Evolutionary conservation across 768 basidiomycete species (phyloP).

Genomic region (Trametes maxima): DNA sequence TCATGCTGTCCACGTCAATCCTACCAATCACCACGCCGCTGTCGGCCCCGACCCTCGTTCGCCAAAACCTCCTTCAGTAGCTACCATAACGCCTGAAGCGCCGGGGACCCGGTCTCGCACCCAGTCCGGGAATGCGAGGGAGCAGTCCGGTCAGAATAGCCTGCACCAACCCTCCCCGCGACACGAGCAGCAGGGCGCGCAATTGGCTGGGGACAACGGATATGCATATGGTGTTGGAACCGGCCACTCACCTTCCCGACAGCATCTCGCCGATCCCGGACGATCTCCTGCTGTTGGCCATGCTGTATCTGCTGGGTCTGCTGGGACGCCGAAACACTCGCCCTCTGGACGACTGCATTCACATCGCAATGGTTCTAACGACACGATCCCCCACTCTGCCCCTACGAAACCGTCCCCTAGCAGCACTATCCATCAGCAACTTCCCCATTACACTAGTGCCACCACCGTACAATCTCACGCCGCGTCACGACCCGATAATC

Average conservation of each 20-base stretch:
- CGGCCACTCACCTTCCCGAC: constrained; percentile 12
- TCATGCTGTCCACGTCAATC: constrained; percentile 4
- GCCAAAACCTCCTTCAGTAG: constrained; percentile 17
- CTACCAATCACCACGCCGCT: constrained; percentile 1
- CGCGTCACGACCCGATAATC: constrained; percentile 31
- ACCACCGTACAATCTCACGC: constrained; percentile 25
- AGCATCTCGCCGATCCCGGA: constrained; percentile 5
- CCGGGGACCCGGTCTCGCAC: background rate
- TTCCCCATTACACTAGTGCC: constrained; percentile 25
- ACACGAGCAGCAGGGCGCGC: background rate
- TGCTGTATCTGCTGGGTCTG: constrained; percentile 12
- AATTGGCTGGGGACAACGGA: background rate
- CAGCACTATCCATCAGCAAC: constrained; percentile 20
- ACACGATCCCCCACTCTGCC: constrained; percentile 28
- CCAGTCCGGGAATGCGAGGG: background rate
- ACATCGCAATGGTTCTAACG: constrained; percentile 33
- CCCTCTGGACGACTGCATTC: constrained; percentile 27
- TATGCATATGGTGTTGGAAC: background rate
- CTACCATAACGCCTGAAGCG: constrained; percentile 1
- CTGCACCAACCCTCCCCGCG: constrained; percentile 7
- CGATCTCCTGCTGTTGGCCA: constrained; percentile 16
- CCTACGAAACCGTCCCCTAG: constrained; percentile 28
- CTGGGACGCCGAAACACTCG: constrained; percentile 25
- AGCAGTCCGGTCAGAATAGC: constrained; percentile 4
- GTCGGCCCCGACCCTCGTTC: constrained; percentile 17